phyloP scores from a whole-genome alignment of 805 yeast species.

The Suhomyces faveliae region DNA sequence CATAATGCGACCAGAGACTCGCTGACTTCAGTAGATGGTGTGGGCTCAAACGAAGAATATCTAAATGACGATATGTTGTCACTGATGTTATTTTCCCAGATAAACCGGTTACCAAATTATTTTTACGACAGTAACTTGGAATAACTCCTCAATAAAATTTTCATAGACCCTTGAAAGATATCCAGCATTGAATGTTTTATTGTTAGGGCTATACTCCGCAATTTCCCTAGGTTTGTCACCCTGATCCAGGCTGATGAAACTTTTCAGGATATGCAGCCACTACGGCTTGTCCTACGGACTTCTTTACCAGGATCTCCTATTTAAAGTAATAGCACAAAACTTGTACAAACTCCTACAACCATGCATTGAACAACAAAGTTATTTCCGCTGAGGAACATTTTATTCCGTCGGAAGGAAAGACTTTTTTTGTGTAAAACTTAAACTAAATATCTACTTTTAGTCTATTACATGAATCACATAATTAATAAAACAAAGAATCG shows the following conservation, averaged over 20 bases:
- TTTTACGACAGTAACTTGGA: constrained; percentile 35
- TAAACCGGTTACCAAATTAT: constrained; percentile 35
- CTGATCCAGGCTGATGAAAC: not conserved
- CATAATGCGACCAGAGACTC: not conserved
- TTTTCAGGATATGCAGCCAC: not conserved
- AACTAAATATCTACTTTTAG: not conserved
- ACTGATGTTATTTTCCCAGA: constrained; percentile 23
- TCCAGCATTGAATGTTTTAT: too few species aligned
- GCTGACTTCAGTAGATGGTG: not conserved
- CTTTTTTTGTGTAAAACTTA: not conserved
- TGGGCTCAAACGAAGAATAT: constrained; percentile 4
- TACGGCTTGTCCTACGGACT: too few species aligned
- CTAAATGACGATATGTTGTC: constrained; percentile 23
- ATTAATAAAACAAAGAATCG: too few species aligned
- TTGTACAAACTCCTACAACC: not conserved
- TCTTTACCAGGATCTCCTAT: not conserved
- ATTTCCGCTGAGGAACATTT: not conserved
- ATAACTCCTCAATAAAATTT: not conserved
- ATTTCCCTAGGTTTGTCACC: not conserved
- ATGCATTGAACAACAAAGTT: not conserved
- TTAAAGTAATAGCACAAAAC: not conserved
- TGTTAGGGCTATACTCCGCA: not conserved
- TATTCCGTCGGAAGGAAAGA: not conserved
- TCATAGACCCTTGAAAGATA: too few species aligned
- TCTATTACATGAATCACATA: not conserved